phyloP scores from a whole-genome alignment of 208 protist genomes.

The Trypanosoma rangeli region DNA sequence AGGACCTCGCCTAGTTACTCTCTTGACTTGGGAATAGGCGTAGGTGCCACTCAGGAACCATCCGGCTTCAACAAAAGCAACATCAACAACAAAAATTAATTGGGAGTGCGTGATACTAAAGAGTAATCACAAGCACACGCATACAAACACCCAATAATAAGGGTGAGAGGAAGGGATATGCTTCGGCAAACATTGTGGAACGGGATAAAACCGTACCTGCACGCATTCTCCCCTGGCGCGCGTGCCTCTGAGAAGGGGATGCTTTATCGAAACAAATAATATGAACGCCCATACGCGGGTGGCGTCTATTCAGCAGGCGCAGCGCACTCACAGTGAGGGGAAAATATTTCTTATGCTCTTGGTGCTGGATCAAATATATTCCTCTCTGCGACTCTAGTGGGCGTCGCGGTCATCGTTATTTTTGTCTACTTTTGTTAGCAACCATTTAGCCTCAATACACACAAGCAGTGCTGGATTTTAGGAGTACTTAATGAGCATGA shows the following conservation, averaged over 20 bases:
- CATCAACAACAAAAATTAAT: too few species aligned
- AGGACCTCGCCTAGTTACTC: too few species aligned
- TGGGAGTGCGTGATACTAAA: neutral
- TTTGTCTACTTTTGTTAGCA: slow-evolving; percentile 39
- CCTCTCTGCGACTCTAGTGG: slow-evolving; percentile 18
- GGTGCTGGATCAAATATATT: slow-evolving; percentile 79
- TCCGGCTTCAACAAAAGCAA: too few species aligned
- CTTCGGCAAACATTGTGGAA: slow-evolving; percentile 40
- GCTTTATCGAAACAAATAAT: slow-evolving; percentile 88
- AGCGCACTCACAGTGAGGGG: slow-evolving; percentile 57
- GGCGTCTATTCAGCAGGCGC: slow-evolving; percentile 57
- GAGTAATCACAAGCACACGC: neutral
- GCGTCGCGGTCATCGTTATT: slow-evolving; percentile 21
- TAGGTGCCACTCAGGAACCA: too few species aligned
- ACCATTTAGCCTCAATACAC: slow-evolving; percentile 49
- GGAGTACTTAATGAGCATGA: slow-evolving; percentile 73
- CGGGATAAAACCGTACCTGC: slow-evolving; percentile 77
- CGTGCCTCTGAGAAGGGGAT: slow-evolving; percentile 82
- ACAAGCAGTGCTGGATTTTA: slow-evolving; percentile 57
- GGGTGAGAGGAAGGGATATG: slow-evolving; percentile 34
- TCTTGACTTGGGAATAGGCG: too few species aligned
- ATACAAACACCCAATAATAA: slow-evolving; percentile 14
- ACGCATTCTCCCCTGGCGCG: slow-evolving; percentile 80
- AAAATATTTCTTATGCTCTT: slow-evolving; percentile 58
- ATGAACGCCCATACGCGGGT: slow-evolving; percentile 80